A percentile compares a stretch with the other conserved stretches of the same genome.
Conservation (phyloP, 2,329 filamentous ascomycete species). For the Camillea tinctor region DNA sequence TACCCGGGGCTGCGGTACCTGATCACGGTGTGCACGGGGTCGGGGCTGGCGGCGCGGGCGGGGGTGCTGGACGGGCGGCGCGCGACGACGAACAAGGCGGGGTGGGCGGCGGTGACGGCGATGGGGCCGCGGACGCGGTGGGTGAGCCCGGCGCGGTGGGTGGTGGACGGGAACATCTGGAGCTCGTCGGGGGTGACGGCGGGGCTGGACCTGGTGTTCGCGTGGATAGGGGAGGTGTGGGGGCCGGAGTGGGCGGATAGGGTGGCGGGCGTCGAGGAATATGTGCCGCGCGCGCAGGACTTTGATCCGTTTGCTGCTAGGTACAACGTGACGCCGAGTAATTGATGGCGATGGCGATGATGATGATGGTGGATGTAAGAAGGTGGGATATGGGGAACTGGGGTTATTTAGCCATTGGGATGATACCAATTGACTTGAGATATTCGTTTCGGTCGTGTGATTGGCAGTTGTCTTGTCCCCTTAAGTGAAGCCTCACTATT, state of each 20-base stretch:
- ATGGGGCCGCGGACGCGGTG: constrained; percentile 49
- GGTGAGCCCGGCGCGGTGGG: constrained; percentile 58
- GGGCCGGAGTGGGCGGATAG: constrained; percentile 45
- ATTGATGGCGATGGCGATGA: too few species aligned
- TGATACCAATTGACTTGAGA: too few species aligned
- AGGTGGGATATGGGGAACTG: too few species aligned
- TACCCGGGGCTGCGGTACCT: constrained; percentile 48
- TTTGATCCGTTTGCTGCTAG: constrained; percentile 31
- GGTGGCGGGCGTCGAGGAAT: constrained; percentile 53
- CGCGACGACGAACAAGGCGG: constrained; percentile 61
- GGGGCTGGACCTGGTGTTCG: constrained; percentile 37
- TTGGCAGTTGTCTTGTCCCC: too few species aligned
- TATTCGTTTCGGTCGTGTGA: too few species aligned
- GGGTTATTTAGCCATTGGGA: too few species aligned
- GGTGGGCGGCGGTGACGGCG: constrained; percentile 44
- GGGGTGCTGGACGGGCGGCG: constrained; percentile 55
- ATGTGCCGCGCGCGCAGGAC: constrained; percentile 36
- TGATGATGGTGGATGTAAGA: too few species aligned
- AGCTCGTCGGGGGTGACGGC: constrained; percentile 55
- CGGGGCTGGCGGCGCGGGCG: constrained; percentile 50
- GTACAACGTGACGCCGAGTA: constrained; percentile 23
- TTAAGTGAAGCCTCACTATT: too few species aligned
- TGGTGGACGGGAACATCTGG: constrained; percentile 60
- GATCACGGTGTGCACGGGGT: constrained; percentile 63
- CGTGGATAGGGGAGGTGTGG: constrained; percentile 43